A percentile compares a stretch with the other conserved stretches of the same genome.
phyloP scores from a whole-genome alignment of 2,329 filamentous ascomycete species.

The Aureobasidium subglaciale region DNA sequence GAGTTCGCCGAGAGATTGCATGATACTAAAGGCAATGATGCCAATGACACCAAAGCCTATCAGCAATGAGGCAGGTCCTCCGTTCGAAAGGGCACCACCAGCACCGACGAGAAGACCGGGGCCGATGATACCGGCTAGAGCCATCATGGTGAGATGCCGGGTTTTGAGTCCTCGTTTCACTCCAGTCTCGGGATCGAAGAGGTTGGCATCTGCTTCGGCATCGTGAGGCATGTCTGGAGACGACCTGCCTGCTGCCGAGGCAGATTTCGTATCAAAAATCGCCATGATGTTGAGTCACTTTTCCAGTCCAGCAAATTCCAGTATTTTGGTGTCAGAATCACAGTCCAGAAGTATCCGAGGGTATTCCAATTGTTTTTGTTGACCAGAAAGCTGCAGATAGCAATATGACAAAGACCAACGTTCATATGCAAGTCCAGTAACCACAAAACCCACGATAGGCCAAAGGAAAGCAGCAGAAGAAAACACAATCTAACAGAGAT shows the following conservation, averaged over 20 bases:
- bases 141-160: constrained; percentile 55
- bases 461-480: no score
- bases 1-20: constrained; percentile 68
- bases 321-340: background rate
- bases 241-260: background rate
- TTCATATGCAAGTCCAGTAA: no score
- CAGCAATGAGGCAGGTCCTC: constrained; percentile 63
- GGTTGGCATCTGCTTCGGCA: constrained; percentile 2
- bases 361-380: no score
- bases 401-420: no score
- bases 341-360: background rate
- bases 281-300: background rate
- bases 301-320: no score
- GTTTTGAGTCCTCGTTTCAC: constrained; percentile 65
- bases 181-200: constrained; percentile 53
- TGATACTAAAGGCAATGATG: constrained; percentile 59
- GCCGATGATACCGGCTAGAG: constrained; percentile 50
- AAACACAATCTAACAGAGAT: no score
- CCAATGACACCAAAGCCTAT: constrained; percentile 69
- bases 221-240: background rate
- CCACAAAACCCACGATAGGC: no score
- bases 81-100: constrained; percentile 60
- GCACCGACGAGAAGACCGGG: constrained; percentile 66
- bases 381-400: no score
- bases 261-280: background rate